Conservation (phyloP, 2,329 filamentous ascomycete species). For the Pyricularia pennisetigena region DNA sequence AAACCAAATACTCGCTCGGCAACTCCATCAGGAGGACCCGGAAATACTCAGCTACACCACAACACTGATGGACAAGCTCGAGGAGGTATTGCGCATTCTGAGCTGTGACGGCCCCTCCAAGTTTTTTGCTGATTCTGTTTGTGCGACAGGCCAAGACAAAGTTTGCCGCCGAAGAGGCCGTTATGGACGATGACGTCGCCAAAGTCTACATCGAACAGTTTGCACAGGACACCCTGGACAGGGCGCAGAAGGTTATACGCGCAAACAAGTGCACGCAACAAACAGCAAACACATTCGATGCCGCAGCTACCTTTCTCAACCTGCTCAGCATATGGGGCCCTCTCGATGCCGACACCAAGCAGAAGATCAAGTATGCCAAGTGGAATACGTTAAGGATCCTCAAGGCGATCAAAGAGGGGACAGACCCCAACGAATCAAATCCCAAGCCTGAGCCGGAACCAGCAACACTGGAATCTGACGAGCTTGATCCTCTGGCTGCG, state of each 20-base stretch:
- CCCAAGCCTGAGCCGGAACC: slow-evolving; percentile 45
- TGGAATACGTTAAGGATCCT: slow-evolving; percentile 88
- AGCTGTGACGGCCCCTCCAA: too few species aligned
- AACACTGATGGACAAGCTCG: slow-evolving; percentile 81
- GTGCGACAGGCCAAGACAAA: neutral
- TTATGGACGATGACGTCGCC: slow-evolving; percentile 75
- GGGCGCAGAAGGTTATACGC: slow-evolving; percentile 72
- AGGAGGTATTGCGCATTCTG: slow-evolving; percentile 42
- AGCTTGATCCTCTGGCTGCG: slow-evolving; percentile 51
- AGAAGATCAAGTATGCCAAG: slow-evolving; percentile 94
- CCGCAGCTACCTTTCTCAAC: slow-evolving; percentile 86
- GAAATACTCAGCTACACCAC: slow-evolving; percentile 76
- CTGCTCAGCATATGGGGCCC: slow-evolving; percentile 75
- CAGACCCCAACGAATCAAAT: slow-evolving; percentile 87
- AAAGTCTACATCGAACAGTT: slow-evolving; percentile 94
- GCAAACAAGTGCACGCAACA: slow-evolving; percentile 80
- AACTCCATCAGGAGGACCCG: slow-evolving; percentile 67
- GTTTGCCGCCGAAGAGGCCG: slow-evolving; percentile 16
- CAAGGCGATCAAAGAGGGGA: slow-evolving; percentile 81
- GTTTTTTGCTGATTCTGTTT: neutral
- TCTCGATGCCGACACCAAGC: slow-evolving; percentile 61
- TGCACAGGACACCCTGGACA: slow-evolving; percentile 75
- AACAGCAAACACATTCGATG: slow-evolving; percentile 89
- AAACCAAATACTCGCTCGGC: slow-evolving; percentile 76
- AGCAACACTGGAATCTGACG: slow-evolving; percentile 41